phyloP scores from a whole-genome alignment of 2,329 filamentous ascomycete genomes.

The Penicillium concentricum region DNA sequence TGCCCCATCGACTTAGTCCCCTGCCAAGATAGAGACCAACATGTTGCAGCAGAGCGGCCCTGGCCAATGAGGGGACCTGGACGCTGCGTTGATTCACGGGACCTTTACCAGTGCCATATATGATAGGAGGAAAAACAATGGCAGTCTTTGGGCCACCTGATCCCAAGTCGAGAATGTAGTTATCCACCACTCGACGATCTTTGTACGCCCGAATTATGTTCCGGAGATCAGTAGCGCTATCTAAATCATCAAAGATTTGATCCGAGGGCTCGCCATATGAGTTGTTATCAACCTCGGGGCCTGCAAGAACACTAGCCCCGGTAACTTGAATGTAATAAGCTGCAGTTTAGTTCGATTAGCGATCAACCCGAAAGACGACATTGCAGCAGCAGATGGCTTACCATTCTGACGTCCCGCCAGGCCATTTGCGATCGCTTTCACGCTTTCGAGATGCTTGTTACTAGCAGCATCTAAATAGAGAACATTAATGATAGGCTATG shows the following conservation, averaged over 20 bases:
- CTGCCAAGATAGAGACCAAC: constrained; percentile 55
- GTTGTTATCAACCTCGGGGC: constrained; percentile 33
- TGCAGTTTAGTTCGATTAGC: neutral
- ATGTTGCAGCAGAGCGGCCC: constrained; percentile 45
- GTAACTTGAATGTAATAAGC: constrained; percentile 37
- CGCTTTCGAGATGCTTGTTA: constrained; percentile 2
- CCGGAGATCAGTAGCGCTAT: constrained; percentile 31
- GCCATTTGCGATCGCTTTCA: constrained; percentile 3
- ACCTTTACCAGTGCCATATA: constrained; percentile 56
- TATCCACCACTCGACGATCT: constrained; percentile 66
- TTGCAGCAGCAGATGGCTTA: neutral
- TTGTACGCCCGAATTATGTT: constrained; percentile 35
- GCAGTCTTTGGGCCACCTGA: constrained; percentile 52
- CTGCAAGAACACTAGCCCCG: constrained; percentile 38
- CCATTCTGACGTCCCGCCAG: constrained; percentile 1
- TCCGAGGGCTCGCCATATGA: constrained; percentile 32
- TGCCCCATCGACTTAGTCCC: constrained; percentile 58
- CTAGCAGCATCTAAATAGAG: constrained; percentile 1
- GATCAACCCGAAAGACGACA: too few species aligned
- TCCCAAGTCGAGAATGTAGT: constrained; percentile 56
- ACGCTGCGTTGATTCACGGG: constrained; percentile 52
- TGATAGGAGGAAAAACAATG: constrained; percentile 63
- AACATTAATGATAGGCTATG: neutral
- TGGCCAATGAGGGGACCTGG: constrained; percentile 50
- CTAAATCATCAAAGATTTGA: constrained; percentile 38